A percentile compares a stretch with the other conserved stretches of the same genome.
Evolutionary conservation across 2,329 filamentous ascomycete species (phyloP).

Genomic region (Aspergillus sp.): DNA sequence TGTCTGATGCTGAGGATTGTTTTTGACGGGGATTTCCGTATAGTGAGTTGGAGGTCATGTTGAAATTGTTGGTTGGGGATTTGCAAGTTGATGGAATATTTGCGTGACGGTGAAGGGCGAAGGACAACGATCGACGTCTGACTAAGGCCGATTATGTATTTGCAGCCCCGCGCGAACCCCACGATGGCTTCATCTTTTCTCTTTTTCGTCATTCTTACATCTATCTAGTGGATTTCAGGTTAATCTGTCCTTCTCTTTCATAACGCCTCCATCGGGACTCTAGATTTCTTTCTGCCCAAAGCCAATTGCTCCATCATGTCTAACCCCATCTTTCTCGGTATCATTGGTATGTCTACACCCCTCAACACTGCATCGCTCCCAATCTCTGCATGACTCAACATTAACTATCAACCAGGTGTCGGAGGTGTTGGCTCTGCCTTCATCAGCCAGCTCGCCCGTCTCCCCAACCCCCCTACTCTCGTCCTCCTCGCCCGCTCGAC

Average conservation of each 20-base stretch:
- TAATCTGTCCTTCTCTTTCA: too few species aligned
- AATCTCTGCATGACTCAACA: slow-evolving; percentile 1
- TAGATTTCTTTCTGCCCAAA: too few species aligned
- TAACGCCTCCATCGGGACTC: too few species aligned
- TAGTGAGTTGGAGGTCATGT: slow-evolving; percentile 62
- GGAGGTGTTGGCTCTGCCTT: slow-evolving; percentile 93
- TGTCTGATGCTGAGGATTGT: slow-evolving; percentile 54
- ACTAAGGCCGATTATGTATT: too few species aligned
- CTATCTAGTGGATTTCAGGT: too few species aligned
- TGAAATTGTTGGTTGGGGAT: not conserved
- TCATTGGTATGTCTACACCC: slow-evolving; percentile 30
- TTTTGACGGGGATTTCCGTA: slow-evolving; percentile 73
- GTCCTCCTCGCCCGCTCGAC: slow-evolving; percentile 83
- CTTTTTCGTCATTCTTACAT: too few species aligned
- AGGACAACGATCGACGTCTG: too few species aligned
- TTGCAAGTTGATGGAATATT: not conserved
- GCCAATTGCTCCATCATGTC: slow-evolving; percentile 21
- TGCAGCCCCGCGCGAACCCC: too few species aligned
- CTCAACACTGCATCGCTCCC: not conserved
- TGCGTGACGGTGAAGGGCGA: too few species aligned
- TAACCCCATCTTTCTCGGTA: slow-evolving; percentile 38
- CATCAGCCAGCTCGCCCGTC: slow-evolving; percentile 71
- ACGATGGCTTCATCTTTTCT: too few species aligned
- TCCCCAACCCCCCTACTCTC: slow-evolving; percentile 67
- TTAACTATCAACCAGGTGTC: slow-evolving; percentile 55